Evolutionary conservation across 2,329 filamentous ascomycete species (phyloP).

Genomic region (Plectosphaerella sp.): DNA sequence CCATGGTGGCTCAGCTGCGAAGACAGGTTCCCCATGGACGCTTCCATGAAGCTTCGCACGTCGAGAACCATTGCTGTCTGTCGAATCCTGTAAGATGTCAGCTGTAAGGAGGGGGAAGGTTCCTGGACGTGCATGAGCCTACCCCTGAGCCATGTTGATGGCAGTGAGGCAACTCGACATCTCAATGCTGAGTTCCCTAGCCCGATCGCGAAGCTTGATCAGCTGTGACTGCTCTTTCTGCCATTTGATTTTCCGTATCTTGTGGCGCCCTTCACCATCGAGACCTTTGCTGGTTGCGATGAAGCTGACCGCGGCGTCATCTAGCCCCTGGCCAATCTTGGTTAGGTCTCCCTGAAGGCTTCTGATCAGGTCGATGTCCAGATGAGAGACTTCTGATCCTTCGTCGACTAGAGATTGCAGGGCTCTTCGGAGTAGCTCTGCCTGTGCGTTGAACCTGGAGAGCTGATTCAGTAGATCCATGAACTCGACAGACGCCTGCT

Average conservation of each 20-base stretch:
- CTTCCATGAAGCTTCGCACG: background rate
- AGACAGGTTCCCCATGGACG: background rate
- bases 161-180: background rate
- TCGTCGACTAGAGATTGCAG: background rate
- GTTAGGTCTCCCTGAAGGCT: background rate
- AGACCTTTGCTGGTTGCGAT: background rate
- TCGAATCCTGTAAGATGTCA: background rate
- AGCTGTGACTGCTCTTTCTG: background rate
- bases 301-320: background rate
- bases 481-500: background rate
- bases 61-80: background rate
- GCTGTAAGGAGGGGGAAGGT: background rate
- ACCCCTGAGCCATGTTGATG: background rate
- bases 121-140: background rate
- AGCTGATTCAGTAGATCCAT: background rate
- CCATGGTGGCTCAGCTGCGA: background rate
- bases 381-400: background rate
- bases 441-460: background rate
- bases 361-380: background rate
- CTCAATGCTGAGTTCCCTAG: background rate
- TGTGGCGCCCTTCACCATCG: background rate
- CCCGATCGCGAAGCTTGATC: background rate
- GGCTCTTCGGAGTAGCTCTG: background rate
- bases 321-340: background rate
- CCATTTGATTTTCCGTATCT: background rate